A percentile compares a stretch with the other conserved stretches of the same genome.
Conservation (phyloP, 805 yeast genomes). For the Kodamaea lidongshanica region DNA sequence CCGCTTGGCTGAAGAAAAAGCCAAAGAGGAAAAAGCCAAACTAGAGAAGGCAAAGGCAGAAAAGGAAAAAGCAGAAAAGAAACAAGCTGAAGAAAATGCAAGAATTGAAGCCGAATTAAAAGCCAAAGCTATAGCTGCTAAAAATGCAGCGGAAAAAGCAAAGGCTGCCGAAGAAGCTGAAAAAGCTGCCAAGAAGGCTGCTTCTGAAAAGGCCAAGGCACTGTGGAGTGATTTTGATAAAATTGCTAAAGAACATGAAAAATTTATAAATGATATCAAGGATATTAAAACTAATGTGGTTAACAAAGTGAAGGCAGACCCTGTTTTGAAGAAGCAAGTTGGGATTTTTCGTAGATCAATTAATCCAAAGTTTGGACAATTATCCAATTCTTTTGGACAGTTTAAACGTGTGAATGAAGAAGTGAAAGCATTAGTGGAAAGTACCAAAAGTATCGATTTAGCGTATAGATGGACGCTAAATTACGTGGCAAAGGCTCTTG, state of each 20-base stretch:
- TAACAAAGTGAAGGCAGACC: slow-evolving; percentile 44
- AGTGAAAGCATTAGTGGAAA: slow-evolving; percentile 43
- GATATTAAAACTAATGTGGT: slow-evolving; percentile 59
- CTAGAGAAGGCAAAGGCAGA: slow-evolving; percentile 6
- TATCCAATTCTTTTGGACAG: slow-evolving; percentile 66
- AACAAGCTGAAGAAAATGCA: slow-evolving; percentile 7
- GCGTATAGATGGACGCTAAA: slow-evolving; percentile 73
- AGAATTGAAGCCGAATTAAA: slow-evolving; percentile 6
- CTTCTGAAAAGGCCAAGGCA: slow-evolving; percentile 11
- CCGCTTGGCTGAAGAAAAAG: slow-evolving; percentile 1
- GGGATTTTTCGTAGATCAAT: slow-evolving; percentile 65
- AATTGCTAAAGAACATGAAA: slow-evolving; percentile 40
- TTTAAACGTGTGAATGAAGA: slow-evolving; percentile 46
- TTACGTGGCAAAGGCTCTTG: slow-evolving; percentile 76
- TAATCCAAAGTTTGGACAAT: slow-evolving; percentile 87
- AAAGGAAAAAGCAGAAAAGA: slow-evolving; percentile 5
- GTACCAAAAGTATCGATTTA: slow-evolving; percentile 43
- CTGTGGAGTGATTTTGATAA: slow-evolving; percentile 24
- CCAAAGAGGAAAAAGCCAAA: slow-evolving; percentile 1
- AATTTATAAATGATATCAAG: slow-evolving; percentile 46
- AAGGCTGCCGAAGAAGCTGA: slow-evolving; percentile 6
- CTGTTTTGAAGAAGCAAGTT: slow-evolving; percentile 47
- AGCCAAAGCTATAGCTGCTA: slow-evolving; percentile 14
- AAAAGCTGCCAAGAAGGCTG: slow-evolving; percentile 5
- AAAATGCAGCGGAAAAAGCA: slow-evolving; percentile 17